Evolutionary conservation across 768 basidiomycete genomes (phyloP).

Genomic region (Boletus patriciae): DNA sequence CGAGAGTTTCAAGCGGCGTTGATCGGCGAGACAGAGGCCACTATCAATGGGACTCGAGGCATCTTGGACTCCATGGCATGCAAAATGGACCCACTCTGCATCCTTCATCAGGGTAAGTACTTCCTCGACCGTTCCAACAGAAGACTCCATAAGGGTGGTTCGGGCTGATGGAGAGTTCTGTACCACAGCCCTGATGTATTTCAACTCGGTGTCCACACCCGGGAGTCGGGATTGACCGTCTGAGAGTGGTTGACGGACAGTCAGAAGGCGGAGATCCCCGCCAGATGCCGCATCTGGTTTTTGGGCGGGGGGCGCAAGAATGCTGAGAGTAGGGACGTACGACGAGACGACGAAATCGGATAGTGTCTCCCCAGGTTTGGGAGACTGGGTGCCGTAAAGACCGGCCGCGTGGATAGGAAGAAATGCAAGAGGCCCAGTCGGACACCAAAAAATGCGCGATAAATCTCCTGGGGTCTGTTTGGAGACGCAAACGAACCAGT

Average conservation of each 20-base stretch:
- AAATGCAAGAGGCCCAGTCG: neutral
- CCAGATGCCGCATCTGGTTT: neutral
- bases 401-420: neutral
- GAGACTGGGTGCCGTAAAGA: neutral
- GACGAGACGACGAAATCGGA: neutral
- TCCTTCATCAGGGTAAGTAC: too few relatives aligned
- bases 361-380: neutral
- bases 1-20: neutral
- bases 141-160: too few relatives aligned
- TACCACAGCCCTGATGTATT: conserved; percentile 15
- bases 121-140: too few relatives aligned
- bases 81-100: too few relatives aligned
- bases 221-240: conserved; percentile 13
- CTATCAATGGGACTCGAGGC: neutral
- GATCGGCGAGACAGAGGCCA: neutral
- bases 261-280: neutral
- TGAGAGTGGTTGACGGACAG: conserved; percentile 14
- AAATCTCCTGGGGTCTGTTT: neutral
- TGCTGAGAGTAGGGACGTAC: neutral
- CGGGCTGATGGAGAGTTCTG: too few relatives aligned
- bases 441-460: neutral
- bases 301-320: conserved; percentile 11
- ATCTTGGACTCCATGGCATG: neutral
- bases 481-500: conserved; percentile 3
- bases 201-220: conserved; percentile 18